Base-by-base conservation (phyloP, 352 stramenopile species). In the Pythium oligandrum region DNA sequence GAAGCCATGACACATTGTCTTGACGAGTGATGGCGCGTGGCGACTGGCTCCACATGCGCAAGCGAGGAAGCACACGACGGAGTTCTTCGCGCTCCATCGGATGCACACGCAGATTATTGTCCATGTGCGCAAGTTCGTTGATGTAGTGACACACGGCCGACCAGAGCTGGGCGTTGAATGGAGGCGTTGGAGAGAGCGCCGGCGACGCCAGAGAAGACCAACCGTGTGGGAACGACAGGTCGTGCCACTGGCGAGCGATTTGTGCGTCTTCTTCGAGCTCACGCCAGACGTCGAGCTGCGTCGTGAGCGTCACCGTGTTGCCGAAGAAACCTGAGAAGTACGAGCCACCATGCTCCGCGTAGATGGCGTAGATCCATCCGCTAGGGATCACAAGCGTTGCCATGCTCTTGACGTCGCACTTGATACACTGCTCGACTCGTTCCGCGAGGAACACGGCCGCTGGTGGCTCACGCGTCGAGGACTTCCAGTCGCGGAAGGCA, bases 291-390 rank as follows among this genome's bases (percentile, higher is more conserved):
- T 63, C 46, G 3, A 90, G 47, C 33, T 90, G 76, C 0, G 57
- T 64, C 17, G 71, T 64, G 43, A 90, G 61, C 11, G 55, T 71
- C 30, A 76, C 63, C 4, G 73, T 88, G 47, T 70, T 78, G 11
- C 66, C 59, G 51, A 90, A 90, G 40, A 73, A 77, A 4, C 79
- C 76, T n/a, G 66, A 67, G 55, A 78, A 87, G 46, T 78, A 59
- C 40, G 72, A 79, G 30, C 72, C 83, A 32, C 62, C 71, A 7
- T 78, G 55, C 8, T 71, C 65, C 6, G 67, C 63, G 59, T 73
- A 95, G 11, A 88, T 46, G n/a, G 83, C 83, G 51, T 75, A 82
- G 8, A 89, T 71, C 78, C 78, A 93, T 3, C 83, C 81, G 26
- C 78, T 64, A 0, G 84, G 84, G 0, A 95, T 49, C 4, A 90